Base-by-base conservation (phyloP, 208 protist species). In the Crithidia thermophila region DNA sequence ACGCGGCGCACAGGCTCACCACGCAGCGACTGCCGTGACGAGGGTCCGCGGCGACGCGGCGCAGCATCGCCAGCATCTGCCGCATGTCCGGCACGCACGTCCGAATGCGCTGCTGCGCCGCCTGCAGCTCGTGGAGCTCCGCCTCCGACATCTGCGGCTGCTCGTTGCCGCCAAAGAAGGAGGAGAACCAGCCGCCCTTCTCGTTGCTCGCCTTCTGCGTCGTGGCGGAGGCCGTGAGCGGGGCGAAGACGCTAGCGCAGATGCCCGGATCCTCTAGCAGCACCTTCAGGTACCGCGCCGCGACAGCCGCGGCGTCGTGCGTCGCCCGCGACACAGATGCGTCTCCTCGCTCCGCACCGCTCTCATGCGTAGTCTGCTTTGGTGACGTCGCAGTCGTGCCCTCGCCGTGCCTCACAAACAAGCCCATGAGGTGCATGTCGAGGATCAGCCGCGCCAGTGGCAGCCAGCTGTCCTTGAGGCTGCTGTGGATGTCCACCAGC, bases 121-220 rank as follows among this genome's bases (percentile, higher is more conserved):
- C 67, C 25, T 49, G 61, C 63, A 58, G 71, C 50, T 58, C 73
- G 46, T n/a, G 47, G 51, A 75, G 58, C 55, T 63, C 62, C 53
- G 46, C 60, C 25, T 73, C 62, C 21, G 67, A 69, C 62, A 72
- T 71, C 53, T 61, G 68, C 53, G 45, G 39, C 42, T 42, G 16
- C 28, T 58, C 68, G 37, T 23, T 42, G 16, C 72, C 47, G 27
- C 71, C 67, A 56, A 82, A 89, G 20, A 89, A 31, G 21, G 83
- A 79, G 2, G 87, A 79, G 55, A 93, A 67, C 83, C 79, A 93
- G 23, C 81, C n/a, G n/a, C n/a, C 72, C 3, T 49, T 30, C 11
- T 62, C 56, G 28, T 53, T 40, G 14, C 31, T 27, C 9, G 20
- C 46, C 31, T 71, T 67, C 71, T 36, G 33, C 42, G 45, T n/a